These are phyloP conservation scores for Botryococcus braunii DNA, from an alignment of 163 green algal genomes.

Conservation along the genomic window DNA sequence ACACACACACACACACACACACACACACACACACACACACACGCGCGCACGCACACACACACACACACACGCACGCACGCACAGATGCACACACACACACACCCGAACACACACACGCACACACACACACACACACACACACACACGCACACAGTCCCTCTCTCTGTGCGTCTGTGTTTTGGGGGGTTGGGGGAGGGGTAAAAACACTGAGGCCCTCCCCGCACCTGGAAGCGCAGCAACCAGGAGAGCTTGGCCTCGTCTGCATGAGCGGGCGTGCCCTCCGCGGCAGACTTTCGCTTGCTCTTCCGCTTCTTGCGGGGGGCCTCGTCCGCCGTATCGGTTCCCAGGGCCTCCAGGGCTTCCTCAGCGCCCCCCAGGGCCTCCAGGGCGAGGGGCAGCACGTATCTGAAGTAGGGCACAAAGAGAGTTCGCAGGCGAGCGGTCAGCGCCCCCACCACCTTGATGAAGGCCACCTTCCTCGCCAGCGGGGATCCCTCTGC, in stretches of 20 bases:
- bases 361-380: conserved; percentile 33
- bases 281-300: conserved; percentile 4
- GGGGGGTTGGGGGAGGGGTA: too few relatives aligned
- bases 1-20: too few relatives aligned
- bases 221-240: conserved; percentile 41
- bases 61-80: too few relatives aligned
- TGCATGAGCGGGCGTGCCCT: not conserved
- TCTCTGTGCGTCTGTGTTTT: too few relatives aligned
- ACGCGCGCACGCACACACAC: too few relatives aligned
- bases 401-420: conserved; percentile 68
- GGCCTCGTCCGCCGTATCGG: conserved; percentile 6
- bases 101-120: too few relatives aligned
- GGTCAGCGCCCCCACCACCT: conserved; percentile 36
- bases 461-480: conserved; percentile 46
- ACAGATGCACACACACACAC: too few relatives aligned
- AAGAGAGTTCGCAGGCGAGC: conserved; percentile 65
- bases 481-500: conserved; percentile 19
- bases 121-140: too few relatives aligned
- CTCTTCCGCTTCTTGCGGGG: conserved; percentile 52
- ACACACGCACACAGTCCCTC: too few relatives aligned
- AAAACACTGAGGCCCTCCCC: not conserved
- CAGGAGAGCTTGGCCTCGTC: conserved; percentile 32
- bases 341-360: too few relatives aligned
- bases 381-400: conserved; percentile 44
- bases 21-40: too few relatives aligned